Base-by-base conservation (phyloP, 768 basidiomycete species). In the Lactifluus volemus region DNA sequence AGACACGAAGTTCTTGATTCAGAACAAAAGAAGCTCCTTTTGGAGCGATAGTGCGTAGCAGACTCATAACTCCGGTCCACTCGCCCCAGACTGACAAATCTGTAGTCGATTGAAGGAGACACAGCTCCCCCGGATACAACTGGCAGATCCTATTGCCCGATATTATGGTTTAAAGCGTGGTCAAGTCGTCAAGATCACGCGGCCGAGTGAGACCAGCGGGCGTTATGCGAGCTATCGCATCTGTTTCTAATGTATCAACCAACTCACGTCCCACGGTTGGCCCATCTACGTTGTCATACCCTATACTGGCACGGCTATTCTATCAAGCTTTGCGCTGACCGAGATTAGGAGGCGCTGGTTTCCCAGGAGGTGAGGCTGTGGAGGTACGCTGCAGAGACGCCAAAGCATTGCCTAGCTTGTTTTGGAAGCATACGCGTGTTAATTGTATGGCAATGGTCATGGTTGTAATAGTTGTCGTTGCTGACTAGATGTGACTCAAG, bases 101-200 rank as follows among this genome's bases (percentile, higher is more conserved):
- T 42, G 25, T 68, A 99, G 96, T 75, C 96, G 97, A 64, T 76
- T 99, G 60, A 96, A 96, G 74, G 97, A 98, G 71, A 98, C 96
- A 1, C 97, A 99, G 70, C 79, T 99, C 58, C 97, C 97, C 51
- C 90, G 97, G 25, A 98, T 99, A 65, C 95, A 98, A 75, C 74
- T 97, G 47, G 85, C 88, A 30, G 97, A 99, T 73, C 97, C 97
- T 10, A 96, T 99, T n/a, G 93, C 97, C 45, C 84, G 95, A 61
- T 98, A 99, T 73, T 99, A 98, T 76, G 97, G 97, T 54, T 83
- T 99, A 59, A 82, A 85, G 68, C 84, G 97, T 53, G 95, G 96
- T 30, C 92, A 96, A 72, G 97, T 99, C 50, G 97, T 99, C 74
- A 98, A 97, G 79, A 98, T 99, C 68, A 98, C 89, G 61, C 79